These are phyloP conservation scores for Selaginella tamariscina DNA, from an alignment of 75 land plant species.

Conservation along the genomic window DNA sequence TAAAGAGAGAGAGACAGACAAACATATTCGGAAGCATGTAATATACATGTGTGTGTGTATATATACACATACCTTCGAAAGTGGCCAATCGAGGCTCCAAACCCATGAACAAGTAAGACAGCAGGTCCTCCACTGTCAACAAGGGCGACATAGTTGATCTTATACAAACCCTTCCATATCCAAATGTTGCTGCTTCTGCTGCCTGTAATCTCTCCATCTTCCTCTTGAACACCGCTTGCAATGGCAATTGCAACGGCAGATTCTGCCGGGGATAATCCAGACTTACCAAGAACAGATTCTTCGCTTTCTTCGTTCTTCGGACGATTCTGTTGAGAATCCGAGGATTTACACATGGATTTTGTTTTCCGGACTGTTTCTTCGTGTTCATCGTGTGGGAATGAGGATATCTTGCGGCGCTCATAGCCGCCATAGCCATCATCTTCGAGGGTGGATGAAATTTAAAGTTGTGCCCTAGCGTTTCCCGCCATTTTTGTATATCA, in stretches of 20 bases:
- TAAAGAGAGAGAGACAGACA: too few relatives aligned
- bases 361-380: too few relatives aligned
- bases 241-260: background rate
- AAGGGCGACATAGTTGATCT: slow-evolving; percentile 37
- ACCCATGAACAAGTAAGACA: slow-evolving; percentile 68
- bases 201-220: slow-evolving; percentile 24
- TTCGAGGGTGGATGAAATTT: too few relatives aligned
- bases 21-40: too few relatives aligned
- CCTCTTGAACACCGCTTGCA: background rate
- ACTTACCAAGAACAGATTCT: background rate
- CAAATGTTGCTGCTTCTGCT: slow-evolving; percentile 37
- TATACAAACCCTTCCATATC: slow-evolving; percentile 45
- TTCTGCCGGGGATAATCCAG: too few relatives aligned
- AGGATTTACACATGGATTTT: too few relatives aligned
- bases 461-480: background rate
- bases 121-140: slow-evolving; percentile 35
- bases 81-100: slow-evolving; percentile 69
- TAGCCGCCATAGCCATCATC: slow-evolving; percentile 1
- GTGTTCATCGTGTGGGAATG: too few relatives aligned
- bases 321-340: background rate
- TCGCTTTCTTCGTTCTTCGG: background rate
- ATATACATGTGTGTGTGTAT: background rate
- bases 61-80: slow-evolving; percentile 45
- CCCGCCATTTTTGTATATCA: slow-evolving; percentile 3
- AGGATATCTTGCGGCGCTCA: too few relatives aligned